Base-by-base conservation (phyloP, 2,329 filamentous ascomycete genomes). In the Teratosphaeria pseudoeucalypti region DNA sequence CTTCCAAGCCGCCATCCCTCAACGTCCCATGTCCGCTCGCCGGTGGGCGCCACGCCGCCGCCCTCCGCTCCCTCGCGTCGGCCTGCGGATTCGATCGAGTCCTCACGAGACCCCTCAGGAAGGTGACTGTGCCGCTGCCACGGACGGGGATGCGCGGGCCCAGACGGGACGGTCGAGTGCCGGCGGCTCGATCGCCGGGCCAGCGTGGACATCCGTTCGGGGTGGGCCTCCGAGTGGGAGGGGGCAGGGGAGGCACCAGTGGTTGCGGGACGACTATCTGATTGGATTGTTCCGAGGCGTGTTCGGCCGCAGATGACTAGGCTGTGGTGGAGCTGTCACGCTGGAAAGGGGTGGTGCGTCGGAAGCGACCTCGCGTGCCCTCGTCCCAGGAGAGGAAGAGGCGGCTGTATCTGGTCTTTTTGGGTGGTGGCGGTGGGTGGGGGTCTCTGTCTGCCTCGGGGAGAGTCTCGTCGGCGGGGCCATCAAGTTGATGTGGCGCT, bases 191-290 rank as follows among this genome's bases (percentile, higher is more conserved):
- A 26, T 57, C 57, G 19, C 60, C 63, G 2, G 66, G 66, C 70
- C 70, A 72, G 26, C 66, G 61, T 12, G 68, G 68, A 5, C 69
- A 54, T 6, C 69, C 70, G 11, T 63, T 58, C 2, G 69, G 69
- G n/a, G 68, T 71, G n/a, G 32, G 55, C 11, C 57, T 56, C 4
- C 69, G 67, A 19, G 62, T 47, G 10, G 67, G 68, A 7, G 67
- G 64, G 16, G 60, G 26, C 47, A 60, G 65, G 1, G 64, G 65
- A 16, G 69, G 68, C 19, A 59, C 27, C n/a, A 58, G 57, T 37
- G 64, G 55, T 23, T 55, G 54, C 7, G 57, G 54, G 6, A 47
- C 58, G 27, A 32, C 26, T 29, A 27, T 37, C 58, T 26, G 47
- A 12, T 27, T 26, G 6, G 47, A 58, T 14, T 54, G 58, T 14